Evolutionary conservation across 2,329 filamentous ascomycete genomes (phyloP).

Genomic region (Fonsecaea pedrosoi): DNA sequence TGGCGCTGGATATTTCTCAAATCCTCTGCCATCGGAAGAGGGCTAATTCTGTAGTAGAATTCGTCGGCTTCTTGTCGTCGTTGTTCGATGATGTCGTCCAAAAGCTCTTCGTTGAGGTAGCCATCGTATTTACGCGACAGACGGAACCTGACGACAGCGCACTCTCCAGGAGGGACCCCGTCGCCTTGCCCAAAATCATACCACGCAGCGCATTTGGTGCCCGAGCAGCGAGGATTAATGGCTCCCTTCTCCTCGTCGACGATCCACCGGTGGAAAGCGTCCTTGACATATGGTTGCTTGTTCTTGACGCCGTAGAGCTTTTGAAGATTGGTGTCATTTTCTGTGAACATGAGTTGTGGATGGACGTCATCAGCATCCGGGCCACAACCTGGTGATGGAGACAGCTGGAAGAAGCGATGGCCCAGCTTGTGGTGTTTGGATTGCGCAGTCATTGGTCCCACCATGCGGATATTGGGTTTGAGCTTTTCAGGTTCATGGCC

Average conservation of each 20-base stretch:
- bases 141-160: constrained; percentile 91
- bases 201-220: constrained; percentile 91
- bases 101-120: constrained; percentile 89
- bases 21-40: constrained; percentile 90
- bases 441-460: constrained; percentile 71
- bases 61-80: constrained; percentile 91
- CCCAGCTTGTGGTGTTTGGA: constrained; percentile 83
- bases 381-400: constrained; percentile 86
- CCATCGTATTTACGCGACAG: constrained; percentile 76
- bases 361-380: constrained; percentile 80
- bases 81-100: constrained; percentile 88
- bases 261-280: constrained; percentile 89
- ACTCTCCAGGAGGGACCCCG: constrained; percentile 87
- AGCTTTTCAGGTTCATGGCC: constrained; percentile 75
- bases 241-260: constrained; percentile 80
- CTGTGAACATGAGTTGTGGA: constrained; percentile 86
- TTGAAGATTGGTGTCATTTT: constrained; percentile 91
- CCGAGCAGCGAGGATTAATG: constrained; percentile 78
- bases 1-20: constrained; percentile 93
- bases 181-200: constrained; percentile 89
- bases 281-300: constrained; percentile 84
- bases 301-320: constrained; percentile 79
- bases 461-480: constrained; percentile 77
- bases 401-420: constrained; percentile 81
- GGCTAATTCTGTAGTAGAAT: constrained; percentile 92